Evolutionary conservation across 768 basidiomycete genomes (phyloP), one percentile per base, ranked within the genome.

Genomic region (Hypholoma fasciculare): DNA sequence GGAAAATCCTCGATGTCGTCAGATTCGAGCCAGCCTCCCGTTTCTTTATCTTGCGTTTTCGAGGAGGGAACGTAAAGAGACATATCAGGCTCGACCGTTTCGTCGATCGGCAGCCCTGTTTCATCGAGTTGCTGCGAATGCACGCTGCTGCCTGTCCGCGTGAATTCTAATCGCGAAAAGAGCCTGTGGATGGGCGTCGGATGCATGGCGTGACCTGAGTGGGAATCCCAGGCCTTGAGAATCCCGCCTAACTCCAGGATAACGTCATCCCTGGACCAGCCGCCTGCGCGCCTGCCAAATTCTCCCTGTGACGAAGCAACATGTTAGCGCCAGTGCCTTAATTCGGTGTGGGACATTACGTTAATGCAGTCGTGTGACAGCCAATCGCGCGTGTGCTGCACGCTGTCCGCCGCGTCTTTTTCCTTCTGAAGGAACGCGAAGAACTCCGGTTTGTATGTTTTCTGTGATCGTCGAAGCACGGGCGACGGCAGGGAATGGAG

Each of bases 401-500:
- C 76, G 17, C 78, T 84, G 52, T 81, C 84, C 72, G 79, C 79
- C 4, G 85, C 85, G n/a, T 82, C 81, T 58, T 83, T 80, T 66
- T 85, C 83, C 65, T 74, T 78, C 27, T 75, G 72, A 13, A 86
- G 74, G 42, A 72, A 74, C 27, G 89, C 86, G 69, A 95, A 99
- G 74, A 90, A 94, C 30, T 86, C 83, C 3, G 94, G 92, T 73
- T 98, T 98, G 76, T 80, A 86, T 13, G 92, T 76, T 65, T 92
- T 94, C 70, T 98, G 97, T 9, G 81, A 82, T 1, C 78, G 83
- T 36, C 93, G 80, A 2, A 82, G 78, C 9, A 97, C 94, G 5
- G 97, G 97, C 1, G 86, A 84, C 0, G 97, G 97, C 3, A 99
- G 81, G 3, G 88, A 82, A 66, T 95, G 89, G n/a, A 97, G 76